Percentiles rank a stretch among this genome's conserved stretches.
phyloP scores from a whole-genome alignment of 2,329 filamentous ascomycete species.

The Gliomastix tumulicola region DNA sequence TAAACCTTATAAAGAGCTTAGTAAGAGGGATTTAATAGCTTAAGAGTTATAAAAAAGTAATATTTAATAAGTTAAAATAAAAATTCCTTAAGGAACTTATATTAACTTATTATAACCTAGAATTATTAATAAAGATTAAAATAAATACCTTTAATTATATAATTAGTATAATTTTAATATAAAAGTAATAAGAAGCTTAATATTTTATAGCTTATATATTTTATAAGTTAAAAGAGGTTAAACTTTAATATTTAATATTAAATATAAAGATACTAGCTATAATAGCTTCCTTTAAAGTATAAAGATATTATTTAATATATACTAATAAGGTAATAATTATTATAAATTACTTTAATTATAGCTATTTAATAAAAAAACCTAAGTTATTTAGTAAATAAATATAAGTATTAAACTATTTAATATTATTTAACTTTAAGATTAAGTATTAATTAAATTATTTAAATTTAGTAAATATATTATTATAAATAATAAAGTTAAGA shows the following conservation, averaged over 20 bases:
- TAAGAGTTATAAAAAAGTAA: too few species aligned
- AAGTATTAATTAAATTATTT: constrained; percentile 3
- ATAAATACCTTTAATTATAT: constrained; percentile 3
- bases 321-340: too few species aligned
- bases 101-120: too few species aligned
- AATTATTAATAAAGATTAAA: too few species aligned
- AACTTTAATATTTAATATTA: constrained; percentile 1
- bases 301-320: too few species aligned
- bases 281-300: too few species aligned
- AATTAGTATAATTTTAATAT: neutral
- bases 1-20: neutral
- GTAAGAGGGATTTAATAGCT: constrained; percentile 1
- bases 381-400: neutral
- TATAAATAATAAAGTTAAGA: too few species aligned
- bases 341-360: neutral
- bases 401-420: constrained; percentile 1
- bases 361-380: neutral
- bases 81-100: too few species aligned
- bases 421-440: too few species aligned
- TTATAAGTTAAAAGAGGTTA: constrained; percentile 2
- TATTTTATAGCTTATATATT: constrained; percentile 3
- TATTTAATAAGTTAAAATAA: too few species aligned
- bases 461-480: constrained; percentile 3
- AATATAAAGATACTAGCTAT: constrained; percentile 5
- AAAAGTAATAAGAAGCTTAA: too few species aligned